Evolutionary conservation across 805 yeast genomes (phyloP), one percentile per base, ranked within the genome.

Genomic region (Hanseniaspora lachancei): DNA sequence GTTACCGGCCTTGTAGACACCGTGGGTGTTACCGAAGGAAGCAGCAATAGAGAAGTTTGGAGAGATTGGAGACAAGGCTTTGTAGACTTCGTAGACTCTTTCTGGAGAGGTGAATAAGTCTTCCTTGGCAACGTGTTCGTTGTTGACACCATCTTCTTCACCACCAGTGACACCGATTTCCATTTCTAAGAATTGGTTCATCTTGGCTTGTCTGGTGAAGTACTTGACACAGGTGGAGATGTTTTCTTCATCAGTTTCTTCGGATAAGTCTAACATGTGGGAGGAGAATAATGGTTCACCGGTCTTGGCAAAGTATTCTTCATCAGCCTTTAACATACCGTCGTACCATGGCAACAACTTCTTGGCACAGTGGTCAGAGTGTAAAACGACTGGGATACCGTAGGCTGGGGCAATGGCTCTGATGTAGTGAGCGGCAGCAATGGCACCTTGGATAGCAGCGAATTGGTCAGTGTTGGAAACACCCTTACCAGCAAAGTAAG

Each of bases 131-230:
- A 87, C 96, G 72, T 81, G 79, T 75, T 91, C 95, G 82, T 93
- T 93, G 84, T 93, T 93, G 69, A 93, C 98, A 83, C 98, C 98
- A 72, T 93, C 98, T 78, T 93, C 98, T 80, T 93, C 98, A 84
- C 98, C 98, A 77, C 98, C 98, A 72, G 98, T 93, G 82, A 93
- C 93, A 82, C 98, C 98, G 72, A 93, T 93, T 80, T 93, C 98
- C 98, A 93, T 93, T 81, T 93, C 98, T 72, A 93, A 82, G 93
- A 93, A 93, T 79, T 91, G 97, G 77, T 81, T 78, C 81, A 91
- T 78, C 77, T 86, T 88, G 72, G 95, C 76, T 82, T 87, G 88
- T 77, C 95, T 87, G 73, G 78, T 78, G 77, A 93, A 91, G 82
- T 93, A 93, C 77, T 87, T 84, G 74, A 75, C 95, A 80, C 97